Percentiles rank a stretch among this genome's conserved stretches.
phyloP scores from a whole-genome alignment of 2,329 filamentous ascomycete genomes.

The Rhexocercosporidium sp. region DNA sequence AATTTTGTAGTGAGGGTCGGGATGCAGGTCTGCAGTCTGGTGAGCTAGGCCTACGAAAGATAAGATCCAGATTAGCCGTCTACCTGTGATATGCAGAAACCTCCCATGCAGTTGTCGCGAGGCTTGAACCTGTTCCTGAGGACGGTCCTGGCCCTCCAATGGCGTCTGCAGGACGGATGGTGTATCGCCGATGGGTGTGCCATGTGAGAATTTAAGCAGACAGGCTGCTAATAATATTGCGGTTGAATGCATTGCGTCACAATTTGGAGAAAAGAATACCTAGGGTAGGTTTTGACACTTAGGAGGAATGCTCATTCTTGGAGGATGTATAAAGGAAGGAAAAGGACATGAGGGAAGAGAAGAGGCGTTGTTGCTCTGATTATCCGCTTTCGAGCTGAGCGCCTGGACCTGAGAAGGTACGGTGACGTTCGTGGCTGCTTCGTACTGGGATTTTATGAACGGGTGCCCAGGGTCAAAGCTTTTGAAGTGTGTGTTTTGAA shows the following conservation, averaged over 20 bases:
- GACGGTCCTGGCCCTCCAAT: slow-evolving; percentile 38
- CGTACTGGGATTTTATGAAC: not conserved
- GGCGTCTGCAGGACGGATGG: slow-evolving; percentile 34
- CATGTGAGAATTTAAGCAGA: slow-evolving; percentile 33
- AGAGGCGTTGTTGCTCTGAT: not conserved
- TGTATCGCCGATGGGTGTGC: slow-evolving; percentile 32
- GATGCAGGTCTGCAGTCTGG: slow-evolving; percentile 76
- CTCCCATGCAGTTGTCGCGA: slow-evolving; percentile 64
- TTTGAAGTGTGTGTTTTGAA: not conserved
- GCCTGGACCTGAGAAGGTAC: not conserved
- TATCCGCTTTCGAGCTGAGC: not conserved
- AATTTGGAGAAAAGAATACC: slow-evolving; percentile 26
- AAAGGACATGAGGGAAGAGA: not conserved
- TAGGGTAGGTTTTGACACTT: slow-evolving; percentile 12
- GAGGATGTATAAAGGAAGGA: not conserved
- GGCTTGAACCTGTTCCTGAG: slow-evolving; percentile 27
- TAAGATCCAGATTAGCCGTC: slow-evolving; percentile 36
- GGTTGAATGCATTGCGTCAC: slow-evolving; percentile 31
- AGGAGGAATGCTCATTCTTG: not conserved
- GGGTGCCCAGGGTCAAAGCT: not conserved
- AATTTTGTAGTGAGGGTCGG: slow-evolving; percentile 83
- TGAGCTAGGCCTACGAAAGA: slow-evolving; percentile 34
- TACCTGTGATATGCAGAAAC: slow-evolving; percentile 90
- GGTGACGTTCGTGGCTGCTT: slow-evolving; percentile 14
- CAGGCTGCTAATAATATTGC: slow-evolving; percentile 32